Evolutionary conservation across 1,284 basidiomycete genomes (phyloP).

Genomic region (Ceratobasidium sp.): DNA sequence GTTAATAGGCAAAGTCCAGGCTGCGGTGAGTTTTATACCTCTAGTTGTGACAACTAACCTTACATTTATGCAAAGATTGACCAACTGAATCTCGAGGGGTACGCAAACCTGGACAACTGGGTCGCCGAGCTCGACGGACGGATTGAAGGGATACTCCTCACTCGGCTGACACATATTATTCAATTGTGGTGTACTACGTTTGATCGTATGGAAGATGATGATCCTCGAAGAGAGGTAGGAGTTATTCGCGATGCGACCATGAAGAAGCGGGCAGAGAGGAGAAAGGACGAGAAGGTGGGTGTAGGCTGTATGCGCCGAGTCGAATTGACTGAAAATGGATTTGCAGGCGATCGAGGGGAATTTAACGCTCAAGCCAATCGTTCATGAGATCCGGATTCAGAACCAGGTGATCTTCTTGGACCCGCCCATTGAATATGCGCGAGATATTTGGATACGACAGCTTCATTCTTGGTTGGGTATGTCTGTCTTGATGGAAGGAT

Average conservation of each 20-base stretch:
- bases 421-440: constrained; percentile 95
- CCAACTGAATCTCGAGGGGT: constrained; percentile 94
- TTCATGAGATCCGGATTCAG: constrained; percentile 97
- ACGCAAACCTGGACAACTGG: constrained; percentile 98
- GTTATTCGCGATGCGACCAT: constrained; percentile 69
- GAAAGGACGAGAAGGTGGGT: constrained; percentile 79
- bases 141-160: constrained; percentile 87
- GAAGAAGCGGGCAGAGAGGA: constrained; percentile 72
- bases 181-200: constrained; percentile 92
- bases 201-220: constrained; percentile 75
- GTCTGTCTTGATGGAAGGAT: constrained; percentile 48
- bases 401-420: constrained; percentile 99
- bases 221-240: constrained; percentile 68
- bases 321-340: neutral
- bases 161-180: constrained; percentile 83
- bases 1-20: constrained; percentile 85
- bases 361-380: constrained; percentile 83
- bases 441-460: constrained; percentile 91
- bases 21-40: constrained; percentile 70
- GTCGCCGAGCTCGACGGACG: constrained; percentile 89
- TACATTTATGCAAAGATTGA: constrained; percentile 75
- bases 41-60: neutral
- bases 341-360: constrained; percentile 68
- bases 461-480: constrained; percentile 91
- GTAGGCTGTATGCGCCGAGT: constrained; percentile 27